phyloP scores from a whole-genome alignment of 805 yeast species.

The Spathaspora sp. region DNA sequence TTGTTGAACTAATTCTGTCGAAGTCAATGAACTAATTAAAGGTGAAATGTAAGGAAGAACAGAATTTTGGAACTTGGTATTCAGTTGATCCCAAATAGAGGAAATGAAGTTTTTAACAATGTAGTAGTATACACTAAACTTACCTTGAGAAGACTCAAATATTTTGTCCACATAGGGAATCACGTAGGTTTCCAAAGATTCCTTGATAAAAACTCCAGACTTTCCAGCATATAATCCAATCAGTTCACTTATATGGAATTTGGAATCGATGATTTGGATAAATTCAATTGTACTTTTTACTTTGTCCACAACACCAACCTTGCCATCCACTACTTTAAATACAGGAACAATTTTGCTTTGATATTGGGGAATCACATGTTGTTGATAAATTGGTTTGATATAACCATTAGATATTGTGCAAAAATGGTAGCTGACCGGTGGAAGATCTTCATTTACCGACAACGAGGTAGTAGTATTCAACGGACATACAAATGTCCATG shows the following conservation, averaged over 20 bases:
- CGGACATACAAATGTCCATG: conserved; percentile 10
- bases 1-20: conserved; percentile 3
- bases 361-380: conserved; percentile 4
- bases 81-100: not conserved
- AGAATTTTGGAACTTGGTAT: not conserved
- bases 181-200: not conserved
- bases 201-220: not conserved
- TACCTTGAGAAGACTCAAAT: not conserved
- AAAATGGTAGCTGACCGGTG: conserved; percentile 9
- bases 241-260: not conserved
- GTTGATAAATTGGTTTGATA: conserved; percentile 6
- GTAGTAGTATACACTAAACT: not conserved
- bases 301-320: not conserved
- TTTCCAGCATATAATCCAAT: not conserved
- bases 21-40: not conserved
- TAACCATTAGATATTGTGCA: conserved; percentile 4
- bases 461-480: not conserved
- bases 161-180: not conserved
- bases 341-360: conserved; percentile 1
- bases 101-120: not conserved
- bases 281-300: not conserved
- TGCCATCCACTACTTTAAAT: not conserved
- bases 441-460: not conserved
- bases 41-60: not conserved
- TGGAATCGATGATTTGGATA: not conserved